Evolutionary conservation across 441 rosid species (phyloP), one percentile per base, ranked within the genome.

Genomic region (Viola pubescens): DNA sequence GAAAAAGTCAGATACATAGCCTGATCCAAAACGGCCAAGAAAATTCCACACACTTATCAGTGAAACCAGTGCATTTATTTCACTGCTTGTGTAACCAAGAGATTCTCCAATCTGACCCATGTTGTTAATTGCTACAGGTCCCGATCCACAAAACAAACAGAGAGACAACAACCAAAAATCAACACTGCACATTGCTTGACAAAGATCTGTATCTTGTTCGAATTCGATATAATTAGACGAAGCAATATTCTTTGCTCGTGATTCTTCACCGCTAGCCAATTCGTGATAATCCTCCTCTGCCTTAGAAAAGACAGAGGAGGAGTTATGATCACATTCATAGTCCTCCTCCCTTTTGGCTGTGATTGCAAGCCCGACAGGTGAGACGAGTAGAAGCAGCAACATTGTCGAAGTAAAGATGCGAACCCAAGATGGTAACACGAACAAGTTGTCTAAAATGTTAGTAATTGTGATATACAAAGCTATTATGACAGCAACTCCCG

Each of bases 141-240:
- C 91, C 54, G 78, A 64, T 40, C 88, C 86, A 38, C 83, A 79
- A 54, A 78, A 51, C 78, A 82, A 9, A 94, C 94, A 19, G 79
- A 10, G 56, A 26, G 79, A 91, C 55, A 91, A 63, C 65, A 88
- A 70, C 96, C 96, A 91, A 64, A 91, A 88, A 75, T 91, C 76
- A 37, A n/a, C 48, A 0, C 78, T 84, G 4, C 72, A n/a, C 72
- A 83, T 67, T 3, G 96, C 90, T 72, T 77, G 82, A 46, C 59
- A 45, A 9, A 86, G 60, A 71, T 86, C 74, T 67, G 75, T 52
- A 71, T 81, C 79, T 50, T 70, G 74, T n/a, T 61, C 75, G 41
- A 12, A 16, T 37, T 9, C 49, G 12, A n/a, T 9, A 5, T 37
- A 41, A 45, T 40, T 54, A 49, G 45, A 19, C 26, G 26, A 19